Evolutionary conservation across 495 filamentous ascomycete species (phyloP), one percentile per base, ranked within the genome.

Genomic region (Lineolata rhizophorae): DNA sequence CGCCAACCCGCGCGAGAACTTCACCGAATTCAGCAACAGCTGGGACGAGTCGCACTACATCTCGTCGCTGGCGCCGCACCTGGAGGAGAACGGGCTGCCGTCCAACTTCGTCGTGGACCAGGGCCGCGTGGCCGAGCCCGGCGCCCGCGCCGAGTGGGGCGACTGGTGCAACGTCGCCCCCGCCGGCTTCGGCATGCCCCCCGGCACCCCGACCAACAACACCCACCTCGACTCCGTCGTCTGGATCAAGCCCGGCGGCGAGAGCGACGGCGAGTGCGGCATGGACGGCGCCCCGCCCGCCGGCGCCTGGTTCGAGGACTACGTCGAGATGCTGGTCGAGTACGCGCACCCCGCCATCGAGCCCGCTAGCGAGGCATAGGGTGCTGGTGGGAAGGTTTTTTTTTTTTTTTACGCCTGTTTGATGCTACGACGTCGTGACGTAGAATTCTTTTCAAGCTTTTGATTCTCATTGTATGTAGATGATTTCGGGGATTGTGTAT

Each of bases 141-240:
- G n/a, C n/a, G n/a, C n/a, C n/a, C n/a, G n/a, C n/a, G n/a, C n/a
- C n/a, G n/a, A n/a, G n/a, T 66, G 77, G 74, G 78, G 76, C 46
- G 65, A 84, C 60, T 85, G 78, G 77, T 83, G 77, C 64, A 85
- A 85, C 49, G 65, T 76, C 45, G 65, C 65, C 37, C 67, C 64
- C 41, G 68, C 76, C 30, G 76, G 76, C 20, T 82, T 83, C 49
- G 76, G 78, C 51, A 57, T 62, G 28, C 70, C 70, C 36, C 70
- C 70, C 0, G 72, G 69, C 3, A 59, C 67, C 20, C 45, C 61
- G 36, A 78, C 75, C 5, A 69, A 67, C 33, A 43, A 62, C 48
- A 44, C 57, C 16, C 61, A 76, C 18, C 60, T 63, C 32, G 76
- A 83, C 50, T 71, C 76, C 29, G 79, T 83, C 54, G 73, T 81